These are phyloP conservation scores for Talaromyces piceae DNA, from an alignment of 2,329 filamentous ascomycete species.

Conservation along the genomic window DNA sequence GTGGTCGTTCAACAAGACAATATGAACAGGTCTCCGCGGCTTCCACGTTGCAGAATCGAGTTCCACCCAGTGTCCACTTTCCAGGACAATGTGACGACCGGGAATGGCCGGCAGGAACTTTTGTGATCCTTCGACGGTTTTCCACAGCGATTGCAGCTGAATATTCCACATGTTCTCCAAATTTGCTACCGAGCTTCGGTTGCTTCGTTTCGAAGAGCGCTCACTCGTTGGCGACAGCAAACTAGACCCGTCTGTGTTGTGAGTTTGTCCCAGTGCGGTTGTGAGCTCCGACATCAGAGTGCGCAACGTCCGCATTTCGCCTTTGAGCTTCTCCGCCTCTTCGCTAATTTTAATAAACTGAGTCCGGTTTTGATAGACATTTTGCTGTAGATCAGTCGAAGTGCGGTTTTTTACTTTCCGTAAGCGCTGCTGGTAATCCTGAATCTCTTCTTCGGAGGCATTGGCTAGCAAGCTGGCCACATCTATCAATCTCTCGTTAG, in stretches of 20 bases:
- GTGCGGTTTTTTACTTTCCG: conserved; percentile 71
- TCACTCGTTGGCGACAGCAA: conserved; percentile 48
- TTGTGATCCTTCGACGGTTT: conserved; percentile 94
- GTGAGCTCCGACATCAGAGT: conserved; percentile 92
- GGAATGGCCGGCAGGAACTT: conserved; percentile 88
- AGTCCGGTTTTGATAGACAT: conserved; percentile 91
- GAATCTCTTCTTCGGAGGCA: conserved; percentile 80
- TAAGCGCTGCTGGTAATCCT: conserved; percentile 68
- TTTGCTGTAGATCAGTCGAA: conserved; percentile 80
- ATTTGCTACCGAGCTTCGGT: conserved; percentile 80
- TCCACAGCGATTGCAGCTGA: conserved; percentile 76
- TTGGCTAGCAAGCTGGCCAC: conserved; percentile 64
- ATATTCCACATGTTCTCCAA: conserved; percentile 61
- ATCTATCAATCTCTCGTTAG: conserved; percentile 20
- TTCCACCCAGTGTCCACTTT: conserved; percentile 91
- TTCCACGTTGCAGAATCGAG: conserved; percentile 97
- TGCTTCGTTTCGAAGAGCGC: conserved; percentile 51
- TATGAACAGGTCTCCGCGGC: conserved; percentile 76
- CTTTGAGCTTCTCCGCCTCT: conserved; percentile 94
- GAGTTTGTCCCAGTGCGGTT: conserved; percentile 50
- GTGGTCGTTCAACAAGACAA: conserved; percentile 92
- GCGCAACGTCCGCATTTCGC: conserved; percentile 84
- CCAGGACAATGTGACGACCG: conserved; percentile 88
- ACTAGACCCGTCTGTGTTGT: conserved; percentile 46
- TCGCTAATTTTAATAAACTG: conserved; percentile 99